Evolutionary conservation across 768 basidiomycete species (phyloP).

Genomic region (Megacollybia marginata): DNA sequence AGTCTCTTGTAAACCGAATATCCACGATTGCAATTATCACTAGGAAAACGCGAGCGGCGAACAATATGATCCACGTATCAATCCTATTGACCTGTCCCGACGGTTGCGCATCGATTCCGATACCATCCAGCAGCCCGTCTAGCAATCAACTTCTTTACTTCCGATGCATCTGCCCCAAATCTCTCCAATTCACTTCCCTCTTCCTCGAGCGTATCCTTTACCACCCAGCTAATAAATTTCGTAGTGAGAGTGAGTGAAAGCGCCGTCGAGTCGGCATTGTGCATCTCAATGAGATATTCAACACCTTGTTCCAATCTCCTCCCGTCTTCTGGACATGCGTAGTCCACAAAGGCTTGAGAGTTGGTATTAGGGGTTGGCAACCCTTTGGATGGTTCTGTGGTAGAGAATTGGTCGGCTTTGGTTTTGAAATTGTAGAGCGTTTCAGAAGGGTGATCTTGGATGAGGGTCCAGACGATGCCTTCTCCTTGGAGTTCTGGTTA

Average conservation of each 20-base stretch:
- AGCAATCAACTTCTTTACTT: constrained; percentile 8
- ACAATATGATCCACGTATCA: too few species aligned
- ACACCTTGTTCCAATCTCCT: constrained; percentile 14
- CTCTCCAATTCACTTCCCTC: constrained; percentile 13
- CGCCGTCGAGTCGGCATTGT: constrained; percentile 1
- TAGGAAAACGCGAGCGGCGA: too few species aligned
- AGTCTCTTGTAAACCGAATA: too few species aligned
- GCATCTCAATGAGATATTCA: constrained; percentile 12
- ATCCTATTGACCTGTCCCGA: too few species aligned
- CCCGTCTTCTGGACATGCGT: constrained; percentile 6
- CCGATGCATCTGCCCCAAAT: constrained; percentile 9
- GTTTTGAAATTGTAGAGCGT: constrained; percentile 15
- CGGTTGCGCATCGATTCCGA: not conserved
- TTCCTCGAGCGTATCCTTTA: constrained; percentile 12
- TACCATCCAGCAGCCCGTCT: constrained; percentile 9
- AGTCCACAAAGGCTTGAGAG: constrained; percentile 8
- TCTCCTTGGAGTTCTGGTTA: constrained; percentile 1
- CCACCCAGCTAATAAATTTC: constrained; percentile 13
- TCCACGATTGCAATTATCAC: too few species aligned
- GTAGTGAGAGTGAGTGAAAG: constrained; percentile 9
- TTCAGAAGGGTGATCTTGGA: not conserved
- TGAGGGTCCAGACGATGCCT: constrained; percentile 12
- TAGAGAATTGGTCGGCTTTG: constrained; percentile 11
- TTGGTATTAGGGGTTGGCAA: not conserved
- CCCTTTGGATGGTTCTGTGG: constrained; percentile 4